Base-by-base conservation (phyloP, 345 rosid genomes). In the Sonneratia alba region DNA sequence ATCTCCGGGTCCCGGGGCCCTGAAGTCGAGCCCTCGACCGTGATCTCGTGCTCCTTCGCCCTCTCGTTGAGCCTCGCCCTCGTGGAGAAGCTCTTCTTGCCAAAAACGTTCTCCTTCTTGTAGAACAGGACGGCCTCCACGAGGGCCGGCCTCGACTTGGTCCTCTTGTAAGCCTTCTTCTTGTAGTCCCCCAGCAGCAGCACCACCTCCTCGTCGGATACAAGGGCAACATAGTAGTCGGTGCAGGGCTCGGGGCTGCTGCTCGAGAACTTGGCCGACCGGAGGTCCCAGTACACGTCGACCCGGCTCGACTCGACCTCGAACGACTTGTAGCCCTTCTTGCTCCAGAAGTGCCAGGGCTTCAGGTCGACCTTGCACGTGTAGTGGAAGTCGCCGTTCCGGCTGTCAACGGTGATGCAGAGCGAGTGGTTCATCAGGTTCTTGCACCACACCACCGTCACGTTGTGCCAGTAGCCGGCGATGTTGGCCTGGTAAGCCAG, bases 311-410 rank as follows among this genome's bases (percentile, higher is more conserved):
- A 86, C 66, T 90, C 96, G 0, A 90, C 87, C 19, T 79, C 87
- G 0, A 90, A 84, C 0, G 92, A 79, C 57, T 92, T 92, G 66
- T 78, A 82, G 5, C 98, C 97, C 79, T 86, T 90, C 73, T 87
- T 90, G 85, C 85, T 88, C 98, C 98, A 92, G 37, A 90, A 92
- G 34, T 84, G 86, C 98, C 98, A 92, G 0, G 98, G 95, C 84
- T 88, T 92, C 11, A 92, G 85, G 72, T 92, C 96, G 51, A 92
- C 76, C 83, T 87, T 90, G 77, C 87, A 86, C 3, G 81, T 80
- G 51, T 84, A 82, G 47, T 79, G 87, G 53, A 77, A 74, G 36
- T 86, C 89, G 8, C 88, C 90, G 70, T 89, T 87, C 12, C 85
- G 64, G 74, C 85, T 86, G 43, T 87, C 83, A 55, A 90, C 80